A percentile compares a stretch with the other conserved stretches of the same genome.
phyloP scores from a whole-genome alignment of 805 yeast genomes.

The Ogataea nitratoaversa region DNA sequence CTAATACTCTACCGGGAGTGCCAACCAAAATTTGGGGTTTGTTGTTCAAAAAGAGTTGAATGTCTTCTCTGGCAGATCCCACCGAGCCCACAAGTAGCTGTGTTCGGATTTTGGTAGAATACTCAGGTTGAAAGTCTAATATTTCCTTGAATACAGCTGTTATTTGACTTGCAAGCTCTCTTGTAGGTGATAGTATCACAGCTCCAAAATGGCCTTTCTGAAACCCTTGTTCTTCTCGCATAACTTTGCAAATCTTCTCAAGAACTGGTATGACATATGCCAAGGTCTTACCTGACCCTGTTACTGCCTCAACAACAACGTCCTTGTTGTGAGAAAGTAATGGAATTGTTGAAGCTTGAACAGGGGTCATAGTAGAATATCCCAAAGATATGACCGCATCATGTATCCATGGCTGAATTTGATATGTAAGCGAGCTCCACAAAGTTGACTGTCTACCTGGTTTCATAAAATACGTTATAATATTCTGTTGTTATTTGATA shows the following conservation, averaged over 20 bases:
- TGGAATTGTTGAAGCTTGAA: slow-evolving; percentile 93
- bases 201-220: slow-evolving; percentile 68
- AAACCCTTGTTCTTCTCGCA: slow-evolving; percentile 23
- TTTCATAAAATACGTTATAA: too few species aligned
- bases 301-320: slow-evolving; percentile 94
- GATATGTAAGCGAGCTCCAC: slow-evolving; percentile 55
- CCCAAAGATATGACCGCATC: slow-evolving; percentile 76
- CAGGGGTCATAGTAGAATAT: slow-evolving; percentile 86
- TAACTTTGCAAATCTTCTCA: slow-evolving; percentile 49
- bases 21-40: slow-evolving; percentile 79
- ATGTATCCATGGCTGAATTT: slow-evolving; percentile 63
- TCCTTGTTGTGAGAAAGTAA: slow-evolving; percentile 79
- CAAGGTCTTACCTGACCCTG: slow-evolving; percentile 98
- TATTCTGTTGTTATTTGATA: too few species aligned
- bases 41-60: slow-evolving; percentile 47
- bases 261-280: slow-evolving; percentile 81
- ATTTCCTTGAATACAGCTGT: slow-evolving; percentile 59
- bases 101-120: slow-evolving; percentile 37
- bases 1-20: slow-evolving; percentile 87
- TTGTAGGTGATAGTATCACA: slow-evolving; percentile 66
- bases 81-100: slow-evolving; percentile 66
- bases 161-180: slow-evolving; percentile 66
- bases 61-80: slow-evolving; percentile 64
- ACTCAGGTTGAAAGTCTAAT: slow-evolving; percentile 53
- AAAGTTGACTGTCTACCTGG: slow-evolving; percentile 40